These are phyloP conservation scores for Candida fluviatilis DNA, from an alignment of 805 yeast species.

Conservation along the genomic window DNA sequence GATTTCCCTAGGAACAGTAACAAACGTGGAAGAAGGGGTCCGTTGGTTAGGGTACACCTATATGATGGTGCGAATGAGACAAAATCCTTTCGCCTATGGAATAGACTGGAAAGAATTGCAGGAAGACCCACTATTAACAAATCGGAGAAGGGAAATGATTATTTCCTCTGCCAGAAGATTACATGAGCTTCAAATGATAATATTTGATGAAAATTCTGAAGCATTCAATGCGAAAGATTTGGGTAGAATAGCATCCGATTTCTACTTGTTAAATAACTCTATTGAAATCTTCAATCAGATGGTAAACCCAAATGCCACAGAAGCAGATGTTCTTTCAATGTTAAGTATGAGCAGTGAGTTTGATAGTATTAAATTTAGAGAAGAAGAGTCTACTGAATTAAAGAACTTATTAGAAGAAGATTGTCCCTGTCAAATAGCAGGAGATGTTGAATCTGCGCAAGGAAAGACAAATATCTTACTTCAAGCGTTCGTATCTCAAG, in stretches of 20 bases:
- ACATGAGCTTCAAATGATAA: slow-evolving; percentile 89
- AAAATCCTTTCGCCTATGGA: slow-evolving; percentile 90
- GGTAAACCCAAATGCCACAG: slow-evolving; percentile 81
- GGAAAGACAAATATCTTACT: slow-evolving; percentile 85
- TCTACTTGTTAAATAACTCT: slow-evolving; percentile 77
- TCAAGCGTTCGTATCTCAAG: slow-evolving; percentile 83
- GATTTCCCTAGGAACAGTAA: slow-evolving; percentile 90
- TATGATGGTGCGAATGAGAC: slow-evolving; percentile 88
- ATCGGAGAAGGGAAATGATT: slow-evolving; percentile 71
- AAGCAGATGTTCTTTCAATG: slow-evolving; percentile 86
- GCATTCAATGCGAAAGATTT: slow-evolving; percentile 80
- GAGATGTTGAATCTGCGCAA: slow-evolving; percentile 67
- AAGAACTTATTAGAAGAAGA: slow-evolving; percentile 53
- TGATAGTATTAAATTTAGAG: slow-evolving; percentile 82
- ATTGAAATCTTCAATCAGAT: slow-evolving; percentile 86
- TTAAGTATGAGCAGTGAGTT: slow-evolving; percentile 92
- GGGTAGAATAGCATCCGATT: slow-evolving; percentile 94
- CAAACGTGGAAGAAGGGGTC: slow-evolving; percentile 90
- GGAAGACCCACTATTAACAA: slow-evolving; percentile 76
- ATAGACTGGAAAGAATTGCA: slow-evolving; percentile 81
- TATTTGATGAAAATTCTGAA: slow-evolving; percentile 80
- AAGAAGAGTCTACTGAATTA: slow-evolving; percentile 80
- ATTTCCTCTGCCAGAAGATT: slow-evolving; percentile 74
- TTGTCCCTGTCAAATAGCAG: slow-evolving; percentile 78
- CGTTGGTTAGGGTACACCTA: slow-evolving; percentile 98